Percentiles rank a stretch among this genome's conserved stretches.
phyloP scores from a whole-genome alignment of 306 rosid species.

The Prunus persica region Prunus_persica_NCBIv2 NC_034014.1:4370501-4371000 shows the following conservation, averaged over 20 bases:
- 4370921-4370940: background rate
- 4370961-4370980: background rate
- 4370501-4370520: background rate
- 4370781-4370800: background rate
- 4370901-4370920: background rate
- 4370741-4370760: too few species aligned
- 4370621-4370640: background rate
- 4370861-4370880: background rate
- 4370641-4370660: background rate
- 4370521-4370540: background rate
- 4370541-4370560: background rate
- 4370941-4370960: background rate
- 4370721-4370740: too few species aligned
- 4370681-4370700: too few species aligned
- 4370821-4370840: background rate
- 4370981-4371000: background rate
- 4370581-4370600: background rate
- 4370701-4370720: too few species aligned
- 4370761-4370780: too few species aligned
- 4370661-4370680: background rate
- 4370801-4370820: background rate
- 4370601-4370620: background rate
- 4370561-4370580: background rate
- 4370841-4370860: background rate
- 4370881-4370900: background rate